Evolutionary conservation across 192 early-diverging fungal species (phyloP).

Genomic region (Rhizoclosmatium globosum): DNA sequence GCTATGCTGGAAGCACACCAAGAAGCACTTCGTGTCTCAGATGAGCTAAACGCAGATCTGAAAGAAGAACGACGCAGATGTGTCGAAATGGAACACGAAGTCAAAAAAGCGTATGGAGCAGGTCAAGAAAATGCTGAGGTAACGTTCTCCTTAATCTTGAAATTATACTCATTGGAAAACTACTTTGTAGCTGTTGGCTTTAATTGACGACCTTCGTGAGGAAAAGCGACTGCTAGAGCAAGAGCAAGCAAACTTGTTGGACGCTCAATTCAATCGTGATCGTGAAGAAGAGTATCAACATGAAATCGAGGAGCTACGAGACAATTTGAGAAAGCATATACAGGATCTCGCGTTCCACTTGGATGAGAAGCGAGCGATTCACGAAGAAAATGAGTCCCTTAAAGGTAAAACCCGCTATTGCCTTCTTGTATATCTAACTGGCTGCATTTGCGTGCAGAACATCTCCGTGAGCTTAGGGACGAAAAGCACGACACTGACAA

Average conservation of each 20-base stretch:
- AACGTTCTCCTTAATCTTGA: conserved; percentile 13
- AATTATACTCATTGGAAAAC: not conserved
- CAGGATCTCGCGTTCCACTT: conserved; percentile 33
- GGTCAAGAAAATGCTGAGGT: conserved; percentile 40
- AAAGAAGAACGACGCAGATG: conserved; percentile 56
- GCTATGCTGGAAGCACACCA: conserved; percentile 49
- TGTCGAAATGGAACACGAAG: conserved; percentile 47
- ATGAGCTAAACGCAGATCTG: conserved; percentile 53
- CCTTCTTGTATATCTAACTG: not conserved
- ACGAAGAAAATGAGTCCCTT: conserved; percentile 30
- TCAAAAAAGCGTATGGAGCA: conserved; percentile 22
- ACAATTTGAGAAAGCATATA: conserved; percentile 43
- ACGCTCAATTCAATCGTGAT: conserved; percentile 47
- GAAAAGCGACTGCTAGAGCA: conserved; percentile 59
- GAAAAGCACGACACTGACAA: conserved; percentile 42
- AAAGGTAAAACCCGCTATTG: conserved; percentile 35
- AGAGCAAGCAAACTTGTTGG: conserved; percentile 51
- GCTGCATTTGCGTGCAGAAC: conserved; percentile 1
- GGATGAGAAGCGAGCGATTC: conserved; percentile 45
- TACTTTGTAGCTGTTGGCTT: conserved; percentile 47
- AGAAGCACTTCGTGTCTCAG: conserved; percentile 44
- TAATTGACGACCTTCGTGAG: conserved; percentile 57
- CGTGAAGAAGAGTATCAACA: conserved; percentile 52
- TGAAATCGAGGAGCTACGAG: conserved; percentile 49
- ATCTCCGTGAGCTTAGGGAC: conserved; percentile 20